Base-by-base conservation (phyloP, 2,329 filamentous ascomycete species). In the Arthrobotrys iridis region DNA sequence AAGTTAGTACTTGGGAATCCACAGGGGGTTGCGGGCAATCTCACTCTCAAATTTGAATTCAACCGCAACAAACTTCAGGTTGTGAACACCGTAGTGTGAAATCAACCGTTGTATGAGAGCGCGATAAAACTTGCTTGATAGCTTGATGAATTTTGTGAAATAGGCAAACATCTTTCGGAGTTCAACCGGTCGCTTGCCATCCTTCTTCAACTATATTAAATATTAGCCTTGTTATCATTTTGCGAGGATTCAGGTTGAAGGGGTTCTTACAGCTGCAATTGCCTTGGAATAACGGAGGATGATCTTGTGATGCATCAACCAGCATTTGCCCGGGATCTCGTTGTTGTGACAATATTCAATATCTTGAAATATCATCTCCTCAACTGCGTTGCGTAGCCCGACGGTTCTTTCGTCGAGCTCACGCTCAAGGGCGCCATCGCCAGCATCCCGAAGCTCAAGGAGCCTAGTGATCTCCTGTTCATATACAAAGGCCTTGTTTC, bases 71-170 rank as follows among this genome's bases (percentile, higher is more conserved):
- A 85, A 85, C 78, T 87, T 84, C 78, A 90, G 81, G 79, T 89
- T 87, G 4, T 85, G 82, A 41, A 90, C 86, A 35, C 85, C 84
- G 77, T 86, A 88, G 72, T 85, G 84, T 15, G 84, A 85, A 41
- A 78, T 77, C 57, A 79, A 48, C 22, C 79, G 67, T 48, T 79
- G 78, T 15, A 79, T 76, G 18, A 79, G 71, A 3, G 72, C 59
- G 1, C 79, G 66, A 48, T 98, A 98, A 82, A 96, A 97, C 79
- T 89, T 88, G 82, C 95, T 92, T 78, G 93, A 91, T 50, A 90
- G 90, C 82, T 94, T 96, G 79, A 98, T 88, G 81, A 96, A 98
- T 78, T 88, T 88, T 68, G 90, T 85, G 82, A 96, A 98, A 77
- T 90, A 86, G 82, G 91, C 93, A 81, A 92, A 90, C 58, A 94